These are phyloP conservation scores for Elymus sibiricus DNA, from an alignment of 176 grass and related monocot genomes.

Conservation along the genomic window DNA sequence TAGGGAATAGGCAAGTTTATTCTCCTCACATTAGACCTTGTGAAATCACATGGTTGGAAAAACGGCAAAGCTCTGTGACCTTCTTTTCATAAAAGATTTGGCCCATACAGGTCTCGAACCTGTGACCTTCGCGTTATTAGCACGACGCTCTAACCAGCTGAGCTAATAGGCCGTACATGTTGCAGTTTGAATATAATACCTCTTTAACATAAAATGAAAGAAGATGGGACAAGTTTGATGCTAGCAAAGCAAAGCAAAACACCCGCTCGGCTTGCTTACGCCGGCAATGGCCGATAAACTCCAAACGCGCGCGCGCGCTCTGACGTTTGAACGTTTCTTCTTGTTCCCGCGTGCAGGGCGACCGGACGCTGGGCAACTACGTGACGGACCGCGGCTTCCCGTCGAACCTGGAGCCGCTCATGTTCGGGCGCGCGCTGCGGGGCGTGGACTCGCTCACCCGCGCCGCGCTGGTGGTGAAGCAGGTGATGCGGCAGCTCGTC, in stretches of 20 bases:
- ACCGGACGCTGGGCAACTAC: constrained; percentile 62
- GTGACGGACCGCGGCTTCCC: constrained; percentile 61
- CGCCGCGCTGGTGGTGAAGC: constrained; percentile 78
- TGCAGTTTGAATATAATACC: accelerated
- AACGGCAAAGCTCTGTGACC: no score
- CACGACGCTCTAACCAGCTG: constrained; percentile 95
- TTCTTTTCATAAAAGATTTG: not conserved
- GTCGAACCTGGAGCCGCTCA: constrained; percentile 65
- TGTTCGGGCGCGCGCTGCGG: constrained; percentile 77
- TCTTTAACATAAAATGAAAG: no score
- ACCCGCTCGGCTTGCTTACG: not conserved
- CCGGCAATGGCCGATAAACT: not conserved
- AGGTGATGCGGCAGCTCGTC: constrained; percentile 89
- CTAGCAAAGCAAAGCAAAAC: not conserved
- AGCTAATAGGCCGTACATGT: constrained; percentile 66
- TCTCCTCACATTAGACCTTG: no score
- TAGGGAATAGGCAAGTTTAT: no score
- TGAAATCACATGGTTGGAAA: no score
- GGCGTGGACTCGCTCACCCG: constrained; percentile 50
- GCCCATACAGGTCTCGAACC: constrained; percentile 84
- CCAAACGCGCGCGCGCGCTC: not conserved
- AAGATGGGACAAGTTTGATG: not conserved
- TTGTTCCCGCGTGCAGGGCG: constrained; percentile 21
- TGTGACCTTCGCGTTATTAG: constrained; percentile 99
- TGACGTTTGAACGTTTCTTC: not conserved